These are phyloP conservation scores for Aschersonia sp. DNA, from an alignment of 2,329 filamentous ascomycete genomes.

Conservation along the genomic window DNA sequence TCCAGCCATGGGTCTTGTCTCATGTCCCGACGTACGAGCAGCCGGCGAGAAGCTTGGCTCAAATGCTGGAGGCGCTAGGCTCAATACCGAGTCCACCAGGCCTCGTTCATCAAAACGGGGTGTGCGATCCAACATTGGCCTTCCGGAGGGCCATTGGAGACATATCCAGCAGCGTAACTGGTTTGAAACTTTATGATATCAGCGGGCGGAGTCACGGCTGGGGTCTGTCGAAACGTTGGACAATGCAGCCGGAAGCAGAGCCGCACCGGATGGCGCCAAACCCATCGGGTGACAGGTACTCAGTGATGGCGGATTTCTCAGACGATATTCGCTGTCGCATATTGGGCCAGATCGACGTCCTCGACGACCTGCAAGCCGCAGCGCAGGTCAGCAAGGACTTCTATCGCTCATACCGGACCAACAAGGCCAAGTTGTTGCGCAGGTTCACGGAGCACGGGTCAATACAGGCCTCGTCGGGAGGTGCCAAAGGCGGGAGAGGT, in stretches of 20 bases:
- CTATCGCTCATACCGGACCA: slow-evolving; percentile 28
- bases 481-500: neutral
- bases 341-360: slow-evolving; percentile 21
- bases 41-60: slow-evolving; percentile 24
- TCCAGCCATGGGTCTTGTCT: slow-evolving; percentile 15
- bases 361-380: slow-evolving; percentile 26
- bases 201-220: slow-evolving; percentile 33
- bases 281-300: slow-evolving; percentile 12
- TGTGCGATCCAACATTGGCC: slow-evolving; percentile 33
- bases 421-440: slow-evolving; percentile 25
- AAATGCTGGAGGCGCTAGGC: slow-evolving; percentile 28
- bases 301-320: slow-evolving; percentile 17
- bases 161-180: slow-evolving; percentile 34
- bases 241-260: slow-evolving; percentile 20
- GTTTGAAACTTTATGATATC: slow-evolving; percentile 33
- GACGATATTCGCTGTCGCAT: slow-evolving; percentile 25
- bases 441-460: slow-evolving; percentile 12
- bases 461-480: slow-evolving; percentile 7
- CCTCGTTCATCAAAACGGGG: slow-evolving; percentile 22
- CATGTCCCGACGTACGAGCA: slow-evolving; percentile 11
- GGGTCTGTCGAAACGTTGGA: slow-evolving; percentile 27
- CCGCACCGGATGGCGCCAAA: slow-evolving; percentile 17
- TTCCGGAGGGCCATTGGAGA: slow-evolving; percentile 33
- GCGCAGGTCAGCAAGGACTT: slow-evolving; percentile 27
- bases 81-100: slow-evolving; percentile 28